Conservation (phyloP, 176 grass and related monocot species). For the Oryza coarctata region DNA sequence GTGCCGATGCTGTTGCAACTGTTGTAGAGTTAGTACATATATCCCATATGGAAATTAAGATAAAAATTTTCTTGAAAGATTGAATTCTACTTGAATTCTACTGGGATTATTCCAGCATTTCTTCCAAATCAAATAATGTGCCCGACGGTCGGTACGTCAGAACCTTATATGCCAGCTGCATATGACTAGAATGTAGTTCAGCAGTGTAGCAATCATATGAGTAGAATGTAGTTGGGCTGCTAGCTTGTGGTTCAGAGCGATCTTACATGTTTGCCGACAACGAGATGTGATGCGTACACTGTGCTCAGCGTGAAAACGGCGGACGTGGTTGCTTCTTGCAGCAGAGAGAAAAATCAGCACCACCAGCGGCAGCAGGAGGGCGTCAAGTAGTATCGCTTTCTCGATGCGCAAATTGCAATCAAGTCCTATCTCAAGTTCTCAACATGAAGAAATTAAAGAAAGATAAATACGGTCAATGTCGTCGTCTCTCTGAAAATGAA, state of each 20-base stretch:
- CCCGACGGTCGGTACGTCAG: neutral
- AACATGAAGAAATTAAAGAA: neutral
- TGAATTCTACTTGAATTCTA: neutral
- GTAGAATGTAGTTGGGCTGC: neutral
- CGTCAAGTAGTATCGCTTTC: neutral
- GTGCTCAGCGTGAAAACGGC: neutral
- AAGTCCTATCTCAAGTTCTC: neutral
- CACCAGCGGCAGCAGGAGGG: neutral
- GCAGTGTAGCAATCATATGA: conserved; percentile 5
- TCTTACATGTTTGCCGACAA: conserved; percentile 6
- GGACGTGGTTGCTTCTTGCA: neutral
- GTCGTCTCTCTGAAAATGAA: neutral
- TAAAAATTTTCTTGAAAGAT: neutral
- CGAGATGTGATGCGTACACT: neutral
- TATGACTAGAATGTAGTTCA: neutral
- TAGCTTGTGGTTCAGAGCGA: neutral
- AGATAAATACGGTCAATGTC: neutral
- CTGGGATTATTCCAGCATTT: too few species aligned
- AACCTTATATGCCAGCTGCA: neutral
- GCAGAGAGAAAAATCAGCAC: neutral
- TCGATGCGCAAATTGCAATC: neutral
- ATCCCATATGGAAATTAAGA: too few species aligned
- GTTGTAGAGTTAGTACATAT: too few species aligned
- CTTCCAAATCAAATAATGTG: neutral
- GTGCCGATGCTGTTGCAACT: too few species aligned